phyloP scores from a whole-genome alignment of 495 filamentous ascomycete genomes.

The Evernia prunastri region DNA sequence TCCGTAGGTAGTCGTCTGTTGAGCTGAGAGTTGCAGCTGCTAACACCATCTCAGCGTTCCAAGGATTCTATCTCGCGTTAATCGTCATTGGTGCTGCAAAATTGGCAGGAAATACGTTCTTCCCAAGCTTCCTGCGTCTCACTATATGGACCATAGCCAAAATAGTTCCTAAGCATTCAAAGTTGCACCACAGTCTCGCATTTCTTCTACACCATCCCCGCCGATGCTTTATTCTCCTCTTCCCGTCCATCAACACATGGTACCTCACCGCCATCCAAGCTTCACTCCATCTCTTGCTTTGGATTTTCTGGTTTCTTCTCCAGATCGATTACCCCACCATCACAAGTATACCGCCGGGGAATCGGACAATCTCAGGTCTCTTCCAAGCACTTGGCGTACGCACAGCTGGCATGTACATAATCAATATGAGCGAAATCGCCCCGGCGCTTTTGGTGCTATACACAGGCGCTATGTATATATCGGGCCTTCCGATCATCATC shows the following conservation, averaged over 20 bases:
- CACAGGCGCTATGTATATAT: background rate
- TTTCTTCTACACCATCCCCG: slow-evolving; percentile 1
- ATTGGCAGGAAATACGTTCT: slow-evolving; percentile 2
- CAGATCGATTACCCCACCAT: slow-evolving; percentile 4
- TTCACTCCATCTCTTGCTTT: background rate
- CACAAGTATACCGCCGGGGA: background rate
- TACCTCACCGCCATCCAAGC: background rate
- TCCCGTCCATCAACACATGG: slow-evolving; percentile 9
- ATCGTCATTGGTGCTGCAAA: background rate
- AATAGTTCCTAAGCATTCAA: background rate
- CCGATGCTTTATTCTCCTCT: slow-evolving; percentile 2
- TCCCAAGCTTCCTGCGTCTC: background rate
- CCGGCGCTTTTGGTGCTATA: background rate
- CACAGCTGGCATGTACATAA: slow-evolving; percentile 2
- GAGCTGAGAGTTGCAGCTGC: background rate
- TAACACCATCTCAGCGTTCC: background rate
- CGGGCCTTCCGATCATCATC: background rate
- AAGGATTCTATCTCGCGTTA: background rate
- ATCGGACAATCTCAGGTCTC: background rate
- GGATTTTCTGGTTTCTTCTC: slow-evolving; percentile 5
- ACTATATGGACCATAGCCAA: background rate
- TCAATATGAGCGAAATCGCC: background rate
- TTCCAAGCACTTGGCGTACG: slow-evolving; percentile 1
- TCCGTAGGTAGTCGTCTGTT: background rate
- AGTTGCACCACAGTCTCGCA: background rate